Evolutionary conservation across 306 rosid genomes (phyloP).

Genomic region (Parietaria judaica): DNA sequence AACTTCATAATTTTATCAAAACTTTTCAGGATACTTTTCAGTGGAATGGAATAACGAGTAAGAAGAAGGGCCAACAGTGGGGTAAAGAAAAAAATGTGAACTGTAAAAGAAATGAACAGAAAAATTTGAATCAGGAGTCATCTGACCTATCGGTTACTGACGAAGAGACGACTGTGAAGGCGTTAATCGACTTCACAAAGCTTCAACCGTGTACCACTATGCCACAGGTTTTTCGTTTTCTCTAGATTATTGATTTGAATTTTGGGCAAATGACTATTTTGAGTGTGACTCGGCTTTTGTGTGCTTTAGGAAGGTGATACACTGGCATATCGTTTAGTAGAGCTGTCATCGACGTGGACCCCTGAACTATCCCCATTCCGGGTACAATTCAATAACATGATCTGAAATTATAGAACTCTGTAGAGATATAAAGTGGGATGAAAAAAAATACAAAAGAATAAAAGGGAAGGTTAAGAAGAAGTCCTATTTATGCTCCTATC

Average conservation of each 20-base stretch:
- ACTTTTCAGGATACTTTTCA: constrained; percentile 52
- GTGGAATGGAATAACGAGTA: constrained; percentile 92
- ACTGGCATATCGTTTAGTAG: constrained; percentile 82
- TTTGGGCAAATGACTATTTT: background rate
- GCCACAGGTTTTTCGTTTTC: constrained; percentile 57
- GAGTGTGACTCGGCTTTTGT: constrained; percentile 9
- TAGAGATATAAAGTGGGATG: too few species aligned
- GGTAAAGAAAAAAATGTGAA: constrained; percentile 56
- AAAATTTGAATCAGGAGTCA: constrained; percentile 29
- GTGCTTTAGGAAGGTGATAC: constrained; percentile 58
- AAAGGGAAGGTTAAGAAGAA: too few species aligned
- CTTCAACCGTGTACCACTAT: constrained; percentile 44
- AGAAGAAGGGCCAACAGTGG: constrained; percentile 94
- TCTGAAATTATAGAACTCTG: too few species aligned
- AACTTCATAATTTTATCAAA: constrained; percentile 15
- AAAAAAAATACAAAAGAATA: too few species aligned
- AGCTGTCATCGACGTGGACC: constrained; percentile 79
- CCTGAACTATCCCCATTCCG: constrained; percentile 85
- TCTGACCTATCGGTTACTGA: constrained; percentile 26
- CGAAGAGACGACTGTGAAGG: constrained; percentile 22
- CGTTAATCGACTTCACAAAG: constrained; percentile 49
- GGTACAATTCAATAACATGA: constrained; percentile 50
- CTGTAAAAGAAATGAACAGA: constrained; percentile 31
- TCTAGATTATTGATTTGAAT: constrained; percentile 3
- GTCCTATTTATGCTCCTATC: too few species aligned